Base-by-base conservation (phyloP, 805 yeast genomes). In the Candida piceae region DNA sequence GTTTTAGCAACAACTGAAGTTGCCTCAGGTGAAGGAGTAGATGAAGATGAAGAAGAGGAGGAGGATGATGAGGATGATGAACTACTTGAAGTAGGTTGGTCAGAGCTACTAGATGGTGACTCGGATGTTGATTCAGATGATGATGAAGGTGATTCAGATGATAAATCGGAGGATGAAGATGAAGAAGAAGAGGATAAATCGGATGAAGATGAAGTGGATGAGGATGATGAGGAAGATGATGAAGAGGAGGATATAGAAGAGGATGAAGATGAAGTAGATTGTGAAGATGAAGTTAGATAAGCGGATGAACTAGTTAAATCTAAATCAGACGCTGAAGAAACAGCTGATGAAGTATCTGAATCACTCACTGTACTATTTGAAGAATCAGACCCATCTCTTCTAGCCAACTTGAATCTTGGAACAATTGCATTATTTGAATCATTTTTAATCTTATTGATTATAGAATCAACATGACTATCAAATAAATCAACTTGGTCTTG, bases 371-470 rank as follows among this genome's bases (percentile, higher is more conserved):
- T 4, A 2, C 16, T 28, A 18, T 41, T 52, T 7, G 37, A 21
- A 7, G 23, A 21, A 21, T 10, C n/a, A 5, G 29, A 26, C 4
- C 17, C 5, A 4, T n/a, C 58, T 38, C 60, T 44, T 34, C 38
- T 53, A 5, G 35, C 37, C 3, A 55, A 25, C 27, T 46, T 46
- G 32, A 55, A 55, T 32, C 60, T 43, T 7, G 60, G 59, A n/a
- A 49, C 44, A 12, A 53, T 52, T 4, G 54, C 58, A 38, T 51
- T 39, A 35, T 52, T 48, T 16, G 57, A 50, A 7, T 44, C 40
- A 27, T 41, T 30, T 36, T 34, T 52, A 16, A 55, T 52, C 28
- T 52, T 49, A 18, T 48, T 36, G 10, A 53, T 45, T 28, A 54
- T 54, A 16, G 45, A 34, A 24, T 44, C 39, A 16, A 52, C 48